Base-by-base conservation (phyloP, 352 stramenopile species). In the Globisporangium apiculatum region DNA sequence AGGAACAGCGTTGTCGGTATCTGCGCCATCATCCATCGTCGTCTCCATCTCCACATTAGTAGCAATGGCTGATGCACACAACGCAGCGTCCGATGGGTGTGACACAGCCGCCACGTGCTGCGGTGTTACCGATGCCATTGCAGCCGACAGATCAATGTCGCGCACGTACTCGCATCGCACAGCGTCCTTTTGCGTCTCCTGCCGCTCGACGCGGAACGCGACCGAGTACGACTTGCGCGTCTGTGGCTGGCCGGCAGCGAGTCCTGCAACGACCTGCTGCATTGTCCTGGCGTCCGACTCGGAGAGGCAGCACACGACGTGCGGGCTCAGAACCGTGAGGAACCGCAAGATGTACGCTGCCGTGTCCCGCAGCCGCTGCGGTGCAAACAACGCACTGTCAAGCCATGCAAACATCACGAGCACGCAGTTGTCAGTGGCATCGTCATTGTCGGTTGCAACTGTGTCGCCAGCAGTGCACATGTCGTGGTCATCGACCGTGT, bases 291-390 rank as follows among this genome's bases (percentile, higher is more conserved):
- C n/a, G n/a, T 57, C 57, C 12, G 41, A n/a, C 4, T 17, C 14
- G 36, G 57, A 62, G 17, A 62, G 51, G 7, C 15, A 42, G 51
- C 57, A 62, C n/a, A 35, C 36, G 35, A 62, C 46, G n/a, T 57
- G 31, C 0, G 49, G 42, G 31, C 57, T 57, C 40, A 62, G 45
- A 12, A 15, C 57, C 51, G 57, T 62, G 7, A 62, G 24, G 47
- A 88, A 83, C 2, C 83, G 83, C 14, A 92, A 62, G 45, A 88
- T 62, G 35, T 88, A 90, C 53, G 83, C 84, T 24, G 78, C 72
- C 24, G 73, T 83, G 49, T 84, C 77, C 1, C 79, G 75, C 35
- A 89, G 55, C 47, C 61, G 55, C 37, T 56, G 50, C 4, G 73
- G 69, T 0, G 55, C 51, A 50, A 89, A 88, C 24, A 75, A 52